Evolutionary conservation across 2,329 filamentous ascomycete genomes (phyloP).

Genomic region (Sclerotinia borealis): DNA sequence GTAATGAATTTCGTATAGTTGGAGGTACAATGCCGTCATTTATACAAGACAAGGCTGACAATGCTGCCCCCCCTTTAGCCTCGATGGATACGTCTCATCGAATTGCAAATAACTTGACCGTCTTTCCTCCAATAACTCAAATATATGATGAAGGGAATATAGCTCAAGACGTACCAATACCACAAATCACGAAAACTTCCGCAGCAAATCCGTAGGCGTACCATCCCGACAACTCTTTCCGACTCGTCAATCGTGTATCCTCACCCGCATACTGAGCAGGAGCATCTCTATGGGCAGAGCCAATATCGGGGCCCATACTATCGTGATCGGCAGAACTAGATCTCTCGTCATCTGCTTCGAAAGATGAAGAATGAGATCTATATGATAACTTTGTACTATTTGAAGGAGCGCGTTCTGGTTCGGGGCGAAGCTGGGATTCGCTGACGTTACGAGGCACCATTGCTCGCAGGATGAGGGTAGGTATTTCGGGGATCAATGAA

Average conservation of each 20-base stretch:
- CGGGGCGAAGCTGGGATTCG: slow-evolving; percentile 20
- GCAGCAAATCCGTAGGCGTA: slow-evolving; percentile 95
- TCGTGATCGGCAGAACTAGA: slow-evolving; percentile 37
- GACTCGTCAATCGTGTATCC: slow-evolving; percentile 81
- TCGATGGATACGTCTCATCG: background rate
- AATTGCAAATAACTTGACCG: background rate
- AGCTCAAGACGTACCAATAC: slow-evolving; percentile 54
- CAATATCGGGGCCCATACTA: slow-evolving; percentile 34
- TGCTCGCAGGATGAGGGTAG: slow-evolving; percentile 9
- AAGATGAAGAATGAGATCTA: slow-evolving; percentile 53
- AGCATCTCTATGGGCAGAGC: slow-evolving; percentile 24
- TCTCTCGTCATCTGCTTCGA: slow-evolving; percentile 65
- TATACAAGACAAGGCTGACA: background rate
- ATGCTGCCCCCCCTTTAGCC: background rate
- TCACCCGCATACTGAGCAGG: slow-evolving; percentile 64
- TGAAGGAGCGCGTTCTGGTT: slow-evolving; percentile 26
- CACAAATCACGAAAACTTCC: slow-evolving; percentile 94
- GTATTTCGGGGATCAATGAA: slow-evolving; percentile 4
- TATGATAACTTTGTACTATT: slow-evolving; percentile 46
- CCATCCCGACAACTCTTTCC: slow-evolving; percentile 85
- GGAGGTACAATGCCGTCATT: slow-evolving; percentile 8
- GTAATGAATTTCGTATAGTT: slow-evolving; percentile 3
- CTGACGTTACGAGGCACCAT: slow-evolving; percentile 25
- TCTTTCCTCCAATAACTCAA: background rate
- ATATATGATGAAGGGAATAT: slow-evolving; percentile 1